Conservation (phyloP, 208 protist genomes). For the Leishmania tarentolae region DNA sequence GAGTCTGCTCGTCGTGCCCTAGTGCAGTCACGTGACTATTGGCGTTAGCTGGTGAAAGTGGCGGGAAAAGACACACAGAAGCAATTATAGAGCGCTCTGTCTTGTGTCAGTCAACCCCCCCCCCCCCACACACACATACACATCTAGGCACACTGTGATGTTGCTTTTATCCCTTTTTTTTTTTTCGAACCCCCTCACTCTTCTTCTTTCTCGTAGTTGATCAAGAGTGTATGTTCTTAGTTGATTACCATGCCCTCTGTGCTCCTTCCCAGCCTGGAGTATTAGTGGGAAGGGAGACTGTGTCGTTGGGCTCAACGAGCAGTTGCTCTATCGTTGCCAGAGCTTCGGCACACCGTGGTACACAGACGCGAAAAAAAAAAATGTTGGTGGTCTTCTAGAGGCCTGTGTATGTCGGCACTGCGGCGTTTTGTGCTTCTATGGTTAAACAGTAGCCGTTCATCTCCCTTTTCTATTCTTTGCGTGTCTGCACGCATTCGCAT, state of each 20-base stretch:
- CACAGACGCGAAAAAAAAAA: not conserved
- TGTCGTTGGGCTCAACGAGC: not conserved
- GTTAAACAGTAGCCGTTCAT: slow-evolving; percentile 1
- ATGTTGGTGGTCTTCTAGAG: not conserved
- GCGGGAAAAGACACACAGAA: not conserved
- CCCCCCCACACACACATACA: too few relatives aligned
- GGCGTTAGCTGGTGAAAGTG: not conserved
- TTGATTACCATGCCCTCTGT: not conserved
- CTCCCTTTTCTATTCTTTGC: not conserved
- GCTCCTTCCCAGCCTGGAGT: not conserved
- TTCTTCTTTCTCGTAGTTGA: not conserved
- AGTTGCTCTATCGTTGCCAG: not conserved
- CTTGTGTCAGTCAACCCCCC: too few relatives aligned
- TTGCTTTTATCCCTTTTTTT: not conserved
- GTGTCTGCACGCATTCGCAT: not conserved
- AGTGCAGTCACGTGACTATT: too few relatives aligned
- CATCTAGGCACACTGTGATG: not conserved
- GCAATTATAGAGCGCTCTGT: not conserved
- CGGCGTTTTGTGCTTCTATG: too few relatives aligned
- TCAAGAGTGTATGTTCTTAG: not conserved
- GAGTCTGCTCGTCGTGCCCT: not conserved
- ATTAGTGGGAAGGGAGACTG: not conserved
- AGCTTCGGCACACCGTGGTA: not conserved
- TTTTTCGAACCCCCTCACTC: too few relatives aligned
- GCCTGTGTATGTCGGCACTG: not conserved